phyloP scores from a whole-genome alignment of 805 yeast species.

The Ogataea zsoltii region DNA sequence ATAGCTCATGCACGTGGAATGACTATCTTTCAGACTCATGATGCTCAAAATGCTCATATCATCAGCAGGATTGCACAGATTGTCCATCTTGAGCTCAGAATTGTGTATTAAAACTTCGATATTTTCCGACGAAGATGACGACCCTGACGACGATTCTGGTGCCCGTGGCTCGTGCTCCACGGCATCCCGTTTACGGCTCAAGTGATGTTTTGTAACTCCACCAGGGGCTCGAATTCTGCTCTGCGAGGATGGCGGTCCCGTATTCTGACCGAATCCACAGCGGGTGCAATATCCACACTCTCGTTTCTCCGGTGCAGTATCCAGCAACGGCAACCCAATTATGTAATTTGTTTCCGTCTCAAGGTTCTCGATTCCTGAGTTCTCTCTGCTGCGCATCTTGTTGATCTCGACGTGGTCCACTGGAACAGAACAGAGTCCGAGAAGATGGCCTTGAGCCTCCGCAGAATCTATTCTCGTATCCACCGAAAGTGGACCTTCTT shows the following conservation, averaged over 20 bases:
- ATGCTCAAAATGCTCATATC: conserved; percentile 29
- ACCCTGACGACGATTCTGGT: conserved; percentile 10
- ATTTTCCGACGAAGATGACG: conserved; percentile 16
- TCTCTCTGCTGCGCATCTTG: conserved; percentile 31
- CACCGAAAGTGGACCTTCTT: conserved; percentile 36
- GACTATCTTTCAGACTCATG: conserved; percentile 26
- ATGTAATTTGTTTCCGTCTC: conserved; percentile 33
- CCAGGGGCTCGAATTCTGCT: background rate
- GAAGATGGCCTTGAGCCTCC: conserved; percentile 23
- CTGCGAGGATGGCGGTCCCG: background rate
- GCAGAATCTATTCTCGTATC: conserved; percentile 30
- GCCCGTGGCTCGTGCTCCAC: background rate
- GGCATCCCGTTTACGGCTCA: background rate
- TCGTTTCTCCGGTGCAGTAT: conserved; percentile 11
- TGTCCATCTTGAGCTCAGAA: conserved; percentile 13
- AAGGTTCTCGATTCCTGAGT: conserved; percentile 25
- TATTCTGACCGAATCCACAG: conserved; percentile 28
- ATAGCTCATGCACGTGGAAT: conserved; percentile 22
- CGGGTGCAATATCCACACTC: conserved; percentile 31
- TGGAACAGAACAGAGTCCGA: conserved; percentile 33
- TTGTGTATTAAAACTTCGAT: conserved; percentile 24
- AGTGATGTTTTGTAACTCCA: background rate
- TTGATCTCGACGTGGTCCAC: conserved; percentile 36
- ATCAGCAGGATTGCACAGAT: conserved; percentile 12
- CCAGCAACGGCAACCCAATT: conserved; percentile 25